Evolutionary conservation across 139 green algal species (phyloP).

Genomic region (Edaphochlamys debaryana): DNA sequence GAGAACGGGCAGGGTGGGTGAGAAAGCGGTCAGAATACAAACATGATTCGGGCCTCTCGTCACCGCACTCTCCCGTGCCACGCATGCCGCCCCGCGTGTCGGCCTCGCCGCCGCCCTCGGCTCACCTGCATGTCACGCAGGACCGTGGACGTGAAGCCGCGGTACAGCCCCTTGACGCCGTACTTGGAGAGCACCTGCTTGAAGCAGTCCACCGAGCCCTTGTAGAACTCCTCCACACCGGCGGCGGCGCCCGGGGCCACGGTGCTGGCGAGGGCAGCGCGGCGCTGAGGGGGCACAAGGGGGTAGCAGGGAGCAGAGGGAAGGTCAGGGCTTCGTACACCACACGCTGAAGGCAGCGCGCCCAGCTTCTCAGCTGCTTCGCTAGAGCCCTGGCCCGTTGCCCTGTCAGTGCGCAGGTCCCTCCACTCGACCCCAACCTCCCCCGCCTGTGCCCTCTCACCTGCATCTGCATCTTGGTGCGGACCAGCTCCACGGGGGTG

Average conservation of each 20-base stretch:
- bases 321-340: too few species aligned
- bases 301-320: background rate
- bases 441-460: background rate
- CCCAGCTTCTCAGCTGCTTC: too few species aligned
- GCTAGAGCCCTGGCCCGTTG: too few species aligned
- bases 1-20: too few species aligned
- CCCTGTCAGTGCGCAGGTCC: too few species aligned
- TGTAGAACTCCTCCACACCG: slow-evolving; percentile 50
- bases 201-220: slow-evolving; percentile 58
- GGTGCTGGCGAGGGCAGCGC: background rate
- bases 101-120: too few species aligned
- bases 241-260: background rate
- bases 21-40: background rate
- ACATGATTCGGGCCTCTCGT: too few species aligned
- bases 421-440: too few species aligned
- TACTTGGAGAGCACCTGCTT: slow-evolving; percentile 53
- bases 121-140: slow-evolving; percentile 53
- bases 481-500: slow-evolving; percentile 50
- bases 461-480: slow-evolving; percentile 61
- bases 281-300: background rate
- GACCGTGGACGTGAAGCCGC: slow-evolving; percentile 52
- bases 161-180: slow-evolving; percentile 56
- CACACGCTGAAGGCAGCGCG: too few species aligned
- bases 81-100: too few species aligned
- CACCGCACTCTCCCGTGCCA: too few species aligned